Percentiles rank a stretch among this genome's conserved stretches.
phyloP scores from a whole-genome alignment of 2,329 filamentous ascomycete genomes.

The Penicillium verrucosum region DNA sequence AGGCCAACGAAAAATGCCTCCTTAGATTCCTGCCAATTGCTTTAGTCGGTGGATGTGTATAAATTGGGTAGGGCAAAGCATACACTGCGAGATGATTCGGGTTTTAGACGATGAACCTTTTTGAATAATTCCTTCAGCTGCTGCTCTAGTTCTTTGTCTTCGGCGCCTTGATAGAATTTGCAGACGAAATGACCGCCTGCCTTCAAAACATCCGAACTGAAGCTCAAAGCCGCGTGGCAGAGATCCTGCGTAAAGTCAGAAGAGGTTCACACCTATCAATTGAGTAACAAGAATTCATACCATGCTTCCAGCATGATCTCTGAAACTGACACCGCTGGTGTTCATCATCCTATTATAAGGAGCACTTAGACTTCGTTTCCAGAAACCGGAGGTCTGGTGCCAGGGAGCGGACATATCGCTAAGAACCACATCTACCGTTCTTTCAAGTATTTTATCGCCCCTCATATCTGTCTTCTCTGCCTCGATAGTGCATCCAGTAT shows the following conservation, averaged over 20 bases:
- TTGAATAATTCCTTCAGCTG: slow-evolving; percentile 72
- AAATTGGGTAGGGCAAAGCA: neutral
- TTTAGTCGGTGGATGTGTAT: slow-evolving; percentile 13
- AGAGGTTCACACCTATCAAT: neutral
- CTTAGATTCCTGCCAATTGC: slow-evolving; percentile 63
- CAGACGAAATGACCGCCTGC: slow-evolving; percentile 87
- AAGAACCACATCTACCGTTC: slow-evolving; percentile 83
- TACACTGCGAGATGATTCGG: slow-evolving; percentile 83
- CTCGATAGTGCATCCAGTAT: neutral
- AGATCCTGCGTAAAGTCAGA: slow-evolving; percentile 64
- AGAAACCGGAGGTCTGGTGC: slow-evolving; percentile 73
- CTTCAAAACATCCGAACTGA: slow-evolving; percentile 79
- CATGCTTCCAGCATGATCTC: slow-evolving; percentile 92
- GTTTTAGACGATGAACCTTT: slow-evolving; percentile 83
- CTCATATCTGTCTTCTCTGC: neutral
- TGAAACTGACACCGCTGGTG: slow-evolving; percentile 81
- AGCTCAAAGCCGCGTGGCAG: slow-evolving; percentile 78
- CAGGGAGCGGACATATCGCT: slow-evolving; percentile 99
- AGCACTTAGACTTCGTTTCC: slow-evolving; percentile 88
- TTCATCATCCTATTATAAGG: slow-evolving; percentile 99
- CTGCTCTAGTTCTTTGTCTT: slow-evolving; percentile 76
- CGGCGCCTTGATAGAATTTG: slow-evolving; percentile 92
- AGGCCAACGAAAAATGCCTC: slow-evolving; percentile 85
- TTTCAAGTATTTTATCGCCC: slow-evolving; percentile 36
- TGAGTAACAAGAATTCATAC: slow-evolving; percentile 51